These are phyloP conservation scores for Arabidopsis hybrid DNA, from an alignment of 441 rosid genomes.

Conservation along the genomic window DNA sequence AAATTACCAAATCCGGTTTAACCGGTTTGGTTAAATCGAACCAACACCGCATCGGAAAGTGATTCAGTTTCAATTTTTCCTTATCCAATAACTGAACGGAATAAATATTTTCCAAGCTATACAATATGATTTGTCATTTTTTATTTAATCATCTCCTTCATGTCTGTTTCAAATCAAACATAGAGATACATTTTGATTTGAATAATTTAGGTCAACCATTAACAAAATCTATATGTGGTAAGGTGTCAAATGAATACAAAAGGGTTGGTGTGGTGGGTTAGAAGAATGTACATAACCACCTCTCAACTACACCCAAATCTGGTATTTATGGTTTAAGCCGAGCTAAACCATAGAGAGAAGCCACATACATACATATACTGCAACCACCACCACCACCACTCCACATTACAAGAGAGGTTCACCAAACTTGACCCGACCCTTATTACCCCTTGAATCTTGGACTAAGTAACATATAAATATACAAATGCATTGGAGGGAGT, in stretches of 20 bases:
- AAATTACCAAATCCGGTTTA: not conserved
- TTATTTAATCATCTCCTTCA: not conserved
- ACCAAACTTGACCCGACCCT: constrained; percentile 31
- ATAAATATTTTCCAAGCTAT: not conserved
- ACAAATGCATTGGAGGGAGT: constrained; percentile 12
- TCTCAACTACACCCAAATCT: constrained; percentile 17
- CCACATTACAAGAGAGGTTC: constrained; percentile 38
- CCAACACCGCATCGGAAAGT: not conserved
- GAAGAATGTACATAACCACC: constrained; percentile 40
- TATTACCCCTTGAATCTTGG: constrained; percentile 12
- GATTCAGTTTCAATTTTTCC: not conserved
- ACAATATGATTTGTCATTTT: not conserved
- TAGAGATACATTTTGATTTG: not conserved
- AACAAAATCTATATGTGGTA: constrained; percentile 14
- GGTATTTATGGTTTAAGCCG: constrained; percentile 33
- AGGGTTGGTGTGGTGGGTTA: constrained; percentile 41
- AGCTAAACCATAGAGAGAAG: constrained; percentile 39
- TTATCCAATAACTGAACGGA: not conserved
- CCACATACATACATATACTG: constrained; percentile 31
- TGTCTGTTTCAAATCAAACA: not conserved
- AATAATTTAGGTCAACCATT: constrained; percentile 37
- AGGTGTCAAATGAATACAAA: constrained; percentile 24
- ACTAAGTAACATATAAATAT: constrained; percentile 28
- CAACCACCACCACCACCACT: constrained; percentile 46
- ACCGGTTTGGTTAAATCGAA: not conserved